Evolutionary conservation across 805 yeast genomes (phyloP).

Genomic region (Zygotorulaspora danielsina): DNA sequence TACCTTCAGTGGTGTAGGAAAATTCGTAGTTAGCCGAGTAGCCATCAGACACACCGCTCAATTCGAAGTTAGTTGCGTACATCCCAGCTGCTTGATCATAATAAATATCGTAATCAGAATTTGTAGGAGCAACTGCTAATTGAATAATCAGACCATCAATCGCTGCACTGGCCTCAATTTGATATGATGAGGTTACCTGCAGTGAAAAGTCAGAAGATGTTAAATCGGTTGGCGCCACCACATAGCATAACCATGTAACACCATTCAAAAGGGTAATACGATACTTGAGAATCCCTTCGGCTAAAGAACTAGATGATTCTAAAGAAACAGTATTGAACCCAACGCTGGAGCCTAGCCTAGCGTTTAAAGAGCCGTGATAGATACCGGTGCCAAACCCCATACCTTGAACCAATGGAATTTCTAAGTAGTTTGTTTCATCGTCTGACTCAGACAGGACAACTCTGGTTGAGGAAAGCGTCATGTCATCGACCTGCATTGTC

Average conservation of each 20-base stretch:
- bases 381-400: slow-evolving; percentile 55
- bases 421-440: slow-evolving; percentile 37
- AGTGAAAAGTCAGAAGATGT: slow-evolving; percentile 8
- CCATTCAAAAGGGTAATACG: slow-evolving; percentile 45
- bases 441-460: slow-evolving; percentile 38
- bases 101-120: slow-evolving; percentile 35
- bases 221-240: slow-evolving; percentile 37
- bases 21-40: slow-evolving; percentile 46
- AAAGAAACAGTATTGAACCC: slow-evolving; percentile 37
- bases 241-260: slow-evolving; percentile 50
- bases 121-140: slow-evolving; percentile 45
- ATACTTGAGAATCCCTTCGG: slow-evolving; percentile 40
- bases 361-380: slow-evolving; percentile 32
- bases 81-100: slow-evolving; percentile 60
- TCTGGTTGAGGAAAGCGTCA: slow-evolving; percentile 49
- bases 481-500: slow-evolving; percentile 42
- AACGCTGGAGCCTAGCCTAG: slow-evolving; percentile 44
- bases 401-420: slow-evolving; percentile 53
- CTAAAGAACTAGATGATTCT: slow-evolving; percentile 34
- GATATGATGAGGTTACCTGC: slow-evolving; percentile 27
- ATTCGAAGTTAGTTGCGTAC: slow-evolving; percentile 48
- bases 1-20: slow-evolving; percentile 47
- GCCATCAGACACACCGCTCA: slow-evolving; percentile 47
- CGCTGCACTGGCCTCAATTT: slow-evolving; percentile 37
- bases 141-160: slow-evolving; percentile 45